Conservation (phyloP, 2,329 filamentous ascomycete genomes). For the Ophiostoma montium region DNA sequence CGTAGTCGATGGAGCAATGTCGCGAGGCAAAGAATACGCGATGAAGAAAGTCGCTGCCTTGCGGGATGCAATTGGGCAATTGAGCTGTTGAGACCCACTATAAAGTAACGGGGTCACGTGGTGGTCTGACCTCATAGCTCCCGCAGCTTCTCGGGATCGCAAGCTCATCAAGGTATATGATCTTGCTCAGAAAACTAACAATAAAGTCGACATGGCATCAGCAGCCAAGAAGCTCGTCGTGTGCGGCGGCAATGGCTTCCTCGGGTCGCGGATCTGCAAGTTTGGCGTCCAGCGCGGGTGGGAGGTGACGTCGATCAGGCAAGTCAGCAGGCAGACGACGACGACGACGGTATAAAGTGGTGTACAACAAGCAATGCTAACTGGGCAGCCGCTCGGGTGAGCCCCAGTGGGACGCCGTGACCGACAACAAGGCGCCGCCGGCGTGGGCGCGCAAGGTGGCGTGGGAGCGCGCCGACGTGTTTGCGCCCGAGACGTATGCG, state of each 20-base stretch:
- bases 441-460: slow-evolving; percentile 69
- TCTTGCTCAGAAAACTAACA: background rate
- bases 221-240: slow-evolving; percentile 68
- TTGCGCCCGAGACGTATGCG: slow-evolving; percentile 68
- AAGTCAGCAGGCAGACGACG: slow-evolving; percentile 17
- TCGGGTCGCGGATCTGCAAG: slow-evolving; percentile 82
- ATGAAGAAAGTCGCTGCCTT: background rate
- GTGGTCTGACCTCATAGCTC: slow-evolving; percentile 5
- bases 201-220: background rate
- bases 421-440: slow-evolving; percentile 55
- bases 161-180: too few species aligned
- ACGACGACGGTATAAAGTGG: too few species aligned
- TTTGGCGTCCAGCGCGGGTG: slow-evolving; percentile 73
- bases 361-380: background rate
- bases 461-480: slow-evolving; percentile 81
- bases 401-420: slow-evolving; percentile 69
- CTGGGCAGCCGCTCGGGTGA: slow-evolving; percentile 66
- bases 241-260: slow-evolving; percentile 84
- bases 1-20: background rate
- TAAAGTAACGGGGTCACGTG: slow-evolving; percentile 3
- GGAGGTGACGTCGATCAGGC: slow-evolving; percentile 90
- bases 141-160: slow-evolving; percentile 1
- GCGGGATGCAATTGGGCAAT: background rate
- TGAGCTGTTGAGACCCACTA: background rate
- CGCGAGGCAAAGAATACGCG: background rate